Conservation (phyloP, 2,329 filamentous ascomycete genomes). For the Golovinomyces cichoracearum region DNA sequence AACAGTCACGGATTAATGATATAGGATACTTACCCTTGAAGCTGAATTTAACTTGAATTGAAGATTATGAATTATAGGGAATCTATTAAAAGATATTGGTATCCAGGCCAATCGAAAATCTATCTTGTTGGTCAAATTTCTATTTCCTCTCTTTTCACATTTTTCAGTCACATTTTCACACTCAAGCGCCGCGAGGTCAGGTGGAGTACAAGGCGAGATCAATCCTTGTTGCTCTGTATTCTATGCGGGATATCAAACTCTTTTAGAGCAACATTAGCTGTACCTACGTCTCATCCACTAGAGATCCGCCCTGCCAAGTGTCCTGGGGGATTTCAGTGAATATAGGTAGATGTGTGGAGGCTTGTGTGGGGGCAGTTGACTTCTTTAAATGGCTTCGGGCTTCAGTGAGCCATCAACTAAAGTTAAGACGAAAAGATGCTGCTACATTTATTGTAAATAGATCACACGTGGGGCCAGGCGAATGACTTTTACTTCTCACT, state of each 20-base stretch:
- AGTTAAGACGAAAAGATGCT: too few species aligned
- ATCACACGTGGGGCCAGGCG: too few species aligned
- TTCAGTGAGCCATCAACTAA: too few species aligned
- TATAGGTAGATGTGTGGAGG: background rate
- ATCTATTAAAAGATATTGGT: slow-evolving; percentile 5
- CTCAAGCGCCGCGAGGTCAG: slow-evolving; percentile 32
- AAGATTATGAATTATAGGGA: slow-evolving; percentile 2
- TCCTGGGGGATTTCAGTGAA: too few species aligned
- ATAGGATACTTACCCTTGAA: too few species aligned
- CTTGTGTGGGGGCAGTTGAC: background rate
- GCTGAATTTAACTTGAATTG: slow-evolving; percentile 1
- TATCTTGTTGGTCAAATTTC: background rate
- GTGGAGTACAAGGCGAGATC: slow-evolving; percentile 52
- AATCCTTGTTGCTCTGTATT: slow-evolving; percentile 53
- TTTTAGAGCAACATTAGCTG: background rate
- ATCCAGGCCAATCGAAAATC: background rate
- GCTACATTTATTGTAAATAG: too few species aligned
- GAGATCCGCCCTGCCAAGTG: too few species aligned
- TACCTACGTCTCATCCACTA: slow-evolving; percentile 1
- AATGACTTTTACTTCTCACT: too few species aligned
- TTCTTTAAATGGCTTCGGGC: too few species aligned
- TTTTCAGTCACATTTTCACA: background rate
- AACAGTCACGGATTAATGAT: slow-evolving; percentile 1
- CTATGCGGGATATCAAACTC: slow-evolving; percentile 36
- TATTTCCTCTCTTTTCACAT: background rate